Conservation (phyloP, 177 flowering plant species). For the Telopea speciosissima region DNA sequence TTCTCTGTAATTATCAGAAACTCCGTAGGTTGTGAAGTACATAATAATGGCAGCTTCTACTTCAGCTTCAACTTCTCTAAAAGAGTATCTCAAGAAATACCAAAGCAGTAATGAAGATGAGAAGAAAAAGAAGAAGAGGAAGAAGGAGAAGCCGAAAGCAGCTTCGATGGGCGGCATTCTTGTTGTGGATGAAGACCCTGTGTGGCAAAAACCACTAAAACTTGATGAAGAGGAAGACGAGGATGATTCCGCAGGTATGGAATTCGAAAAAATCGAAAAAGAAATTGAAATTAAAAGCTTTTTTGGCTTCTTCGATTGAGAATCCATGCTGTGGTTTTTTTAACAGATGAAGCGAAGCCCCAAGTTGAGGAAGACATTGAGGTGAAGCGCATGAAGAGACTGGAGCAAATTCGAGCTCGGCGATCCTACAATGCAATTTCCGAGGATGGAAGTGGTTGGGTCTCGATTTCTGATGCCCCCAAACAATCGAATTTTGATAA, state of each 20-base stretch:
- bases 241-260: constrained; percentile 56
- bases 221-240: constrained; percentile 49
- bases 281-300: background rate
- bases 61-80: constrained; percentile 27
- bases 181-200: constrained; percentile 86
- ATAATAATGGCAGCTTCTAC: constrained; percentile 21
- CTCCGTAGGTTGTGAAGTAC: background rate
- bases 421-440: constrained; percentile 66
- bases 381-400: constrained; percentile 74
- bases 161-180: constrained; percentile 38
- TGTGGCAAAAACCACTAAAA: constrained; percentile 69
- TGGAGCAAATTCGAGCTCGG: constrained; percentile 51
- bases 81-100: constrained; percentile 75
- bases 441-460: constrained; percentile 99
- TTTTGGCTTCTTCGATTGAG: background rate
- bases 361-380: constrained; percentile 82
- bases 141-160: constrained; percentile 33
- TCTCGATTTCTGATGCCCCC: constrained; percentile 46
- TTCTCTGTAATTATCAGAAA: no score
- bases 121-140: constrained; percentile 43
- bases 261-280: background rate
- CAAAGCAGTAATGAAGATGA: constrained; percentile 34
- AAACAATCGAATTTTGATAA: constrained; percentile 6
- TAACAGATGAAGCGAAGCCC: constrained; percentile 63
- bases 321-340: background rate